Base-by-base conservation (phyloP, 192 early-diverging fungal species). In the Coemansia sp. region DNA sequence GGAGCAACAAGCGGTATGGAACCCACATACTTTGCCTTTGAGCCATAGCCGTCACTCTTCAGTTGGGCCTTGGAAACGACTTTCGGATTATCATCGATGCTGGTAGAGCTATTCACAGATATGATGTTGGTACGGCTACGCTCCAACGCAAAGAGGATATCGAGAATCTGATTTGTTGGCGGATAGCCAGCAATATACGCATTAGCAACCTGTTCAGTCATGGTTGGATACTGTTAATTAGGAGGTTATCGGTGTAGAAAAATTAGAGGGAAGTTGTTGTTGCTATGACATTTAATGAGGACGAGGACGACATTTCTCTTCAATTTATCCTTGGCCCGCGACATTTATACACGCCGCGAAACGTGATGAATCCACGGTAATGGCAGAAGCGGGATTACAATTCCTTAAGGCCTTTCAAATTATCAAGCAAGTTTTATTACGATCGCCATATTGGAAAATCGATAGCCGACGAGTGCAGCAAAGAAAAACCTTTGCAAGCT, bases 31-130 rank as follows among this genome's bases (percentile, higher is more conserved):
- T 93, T 93, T 57, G 93, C 83, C 56, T 97, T 88, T 37, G 97
- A 93, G 82, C 98, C 97, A 84, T 92, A 95, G 87, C 97, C 97
- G 22, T 93, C 95, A 10, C 97, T 96, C 30, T 82, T 81, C 34
- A 77, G 56, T 52, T 95, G 88, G 1, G 97, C 95, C 68, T 89
- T 70, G 20, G 79, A 67, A 27, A 98, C 95, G 57, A 88, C 85
- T 36, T 84, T 81, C 42, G 96, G 77, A 81, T 94, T 95, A 68
- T 78, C 75, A 11, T 86, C 62, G 53, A 97, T 87, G 74, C 94
- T 90, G 25, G 89, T 92, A 19, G 94, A 93, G 2, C 96, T 96
- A 67, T 99, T 96, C 14, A 94, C 97, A 23, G 96, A 83, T 31
- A 96, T 95, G 67, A 97, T 96, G 25, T 94, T 94, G 74, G 98